Evolutionary conservation across 495 filamentous ascomycete species (phyloP), one percentile per base, ranked within the genome.

Genomic region (Penicillium waksmanii): DNA sequence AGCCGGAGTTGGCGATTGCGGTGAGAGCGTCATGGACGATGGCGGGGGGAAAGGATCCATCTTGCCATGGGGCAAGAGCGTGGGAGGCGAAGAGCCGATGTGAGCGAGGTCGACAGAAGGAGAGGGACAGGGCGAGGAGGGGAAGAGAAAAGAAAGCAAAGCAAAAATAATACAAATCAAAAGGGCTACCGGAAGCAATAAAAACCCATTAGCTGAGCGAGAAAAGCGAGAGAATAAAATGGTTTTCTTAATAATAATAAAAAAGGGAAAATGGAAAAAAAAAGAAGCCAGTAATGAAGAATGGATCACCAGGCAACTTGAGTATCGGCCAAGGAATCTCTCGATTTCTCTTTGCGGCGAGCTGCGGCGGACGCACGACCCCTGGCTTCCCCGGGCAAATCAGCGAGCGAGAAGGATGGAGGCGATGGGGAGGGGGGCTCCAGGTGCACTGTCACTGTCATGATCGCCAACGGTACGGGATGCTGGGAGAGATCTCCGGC

Each of bases 381-480:
- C 71, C 74, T 66, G 73, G 67, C 63, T 74, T 74, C 75, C 75
- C 72, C 75, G 75, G 64, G 35, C 74, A 67, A 76, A 78, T 78
- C 67, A 74, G 55, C 31, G 48, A 21, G 19, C 10, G 13, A 35
- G 40, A 44, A 17, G 17, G 42, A 44, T 44, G 42, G 42, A 44
- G 42, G 17, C 42, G 42, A 11, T 53, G 51, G 44, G 23, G 50
- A 34, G 49, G 56, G 53, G 55, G 54, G 44, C 62, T 61, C 48
- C 15, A 21, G 42, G 53, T 56, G 53, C 56, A 66, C 54, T 65
- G 55, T 60, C 61, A 58, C 46, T 64, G 58, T 60, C 64, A 66
- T 55, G 66, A 68, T 68, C 66, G 61, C 46, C 66, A 62, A 65
- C 54, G 48, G 62, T 44, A 44, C 42, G 42, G 42, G 42, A 44